These are phyloP conservation scores for Tolypocladium ovalisporum DNA, from an alignment of 2,329 filamentous ascomycete species.

Conservation along the genomic window DNA sequence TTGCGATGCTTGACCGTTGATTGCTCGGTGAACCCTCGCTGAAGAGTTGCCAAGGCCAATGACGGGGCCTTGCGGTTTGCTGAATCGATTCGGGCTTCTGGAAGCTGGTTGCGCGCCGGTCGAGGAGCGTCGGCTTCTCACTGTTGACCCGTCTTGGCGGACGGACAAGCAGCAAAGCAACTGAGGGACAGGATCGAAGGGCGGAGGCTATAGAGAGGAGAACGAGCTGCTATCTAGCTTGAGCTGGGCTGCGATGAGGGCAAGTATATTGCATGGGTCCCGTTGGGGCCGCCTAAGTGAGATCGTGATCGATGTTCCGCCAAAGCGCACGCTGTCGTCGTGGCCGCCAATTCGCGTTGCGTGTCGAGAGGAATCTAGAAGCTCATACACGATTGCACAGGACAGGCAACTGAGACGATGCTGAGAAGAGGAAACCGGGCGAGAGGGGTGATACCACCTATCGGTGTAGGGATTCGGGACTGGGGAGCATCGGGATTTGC, in stretches of 20 bases:
- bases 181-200: background rate
- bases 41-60: background rate
- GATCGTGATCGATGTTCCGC: background rate
- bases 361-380: background rate
- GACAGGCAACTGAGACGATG: background rate
- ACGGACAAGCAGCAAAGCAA: background rate
- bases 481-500: background rate
- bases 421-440: background rate
- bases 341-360: background rate
- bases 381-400: background rate
- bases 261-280: background rate
- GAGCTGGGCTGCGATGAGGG: background rate
- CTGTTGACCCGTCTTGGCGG: background rate
- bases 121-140: background rate
- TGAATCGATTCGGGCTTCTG: background rate
- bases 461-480: background rate
- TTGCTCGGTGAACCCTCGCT: background rate
- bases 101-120: background rate
- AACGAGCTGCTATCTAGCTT: background rate
- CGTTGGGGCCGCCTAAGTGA: background rate
- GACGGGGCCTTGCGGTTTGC: background rate
- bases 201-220: too few relatives aligned
- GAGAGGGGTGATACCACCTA: background rate
- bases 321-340: background rate
- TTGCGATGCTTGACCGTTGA: background rate